phyloP scores from a whole-genome alignment of 2,329 filamentous ascomycete species.

The Ambrosiella beaveri region DNA sequence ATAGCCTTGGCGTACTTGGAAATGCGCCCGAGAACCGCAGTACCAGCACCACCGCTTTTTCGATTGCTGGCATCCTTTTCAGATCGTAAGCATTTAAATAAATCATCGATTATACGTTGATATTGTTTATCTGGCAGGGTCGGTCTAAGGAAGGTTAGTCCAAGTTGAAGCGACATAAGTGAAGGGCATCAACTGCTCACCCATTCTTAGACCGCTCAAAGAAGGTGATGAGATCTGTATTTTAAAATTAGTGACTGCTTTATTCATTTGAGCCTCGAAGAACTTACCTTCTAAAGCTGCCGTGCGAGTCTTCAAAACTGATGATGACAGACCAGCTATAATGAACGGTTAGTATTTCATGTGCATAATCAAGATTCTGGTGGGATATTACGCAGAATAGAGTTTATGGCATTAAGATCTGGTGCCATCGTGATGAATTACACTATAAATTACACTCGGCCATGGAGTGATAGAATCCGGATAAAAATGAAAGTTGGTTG shows the following conservation, averaged over 20 bases:
- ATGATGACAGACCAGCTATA: constrained; percentile 6
- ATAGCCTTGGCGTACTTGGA: constrained; percentile 53
- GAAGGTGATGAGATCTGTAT: constrained; percentile 22
- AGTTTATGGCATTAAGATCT: constrained; percentile 20
- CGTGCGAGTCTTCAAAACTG: constrained; percentile 22
- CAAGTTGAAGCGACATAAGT: neutral
- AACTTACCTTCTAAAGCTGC: constrained; percentile 25
- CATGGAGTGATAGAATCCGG: neutral
- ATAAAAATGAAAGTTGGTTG: neutral
- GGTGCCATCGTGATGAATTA: constrained; percentile 18
- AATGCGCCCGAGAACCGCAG: constrained; percentile 38
- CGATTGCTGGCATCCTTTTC: constrained; percentile 51
- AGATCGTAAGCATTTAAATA: constrained; percentile 51
- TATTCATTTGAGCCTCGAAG: neutral
- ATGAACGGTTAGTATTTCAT: neutral
- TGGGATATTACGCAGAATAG: neutral
- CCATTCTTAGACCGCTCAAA: constrained; percentile 23
- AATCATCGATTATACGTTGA: constrained; percentile 60
- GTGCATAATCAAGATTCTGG: neutral
- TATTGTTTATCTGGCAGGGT: constrained; percentile 58
- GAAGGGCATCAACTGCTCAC: constrained; percentile 16
- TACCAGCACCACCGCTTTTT: constrained; percentile 33
- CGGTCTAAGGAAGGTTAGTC: neutral
- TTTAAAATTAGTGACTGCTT: neutral
- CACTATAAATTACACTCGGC: neutral